Conservation (phyloP, 768 basidiomycete genomes). For the Termitomyces sp. region DNA sequence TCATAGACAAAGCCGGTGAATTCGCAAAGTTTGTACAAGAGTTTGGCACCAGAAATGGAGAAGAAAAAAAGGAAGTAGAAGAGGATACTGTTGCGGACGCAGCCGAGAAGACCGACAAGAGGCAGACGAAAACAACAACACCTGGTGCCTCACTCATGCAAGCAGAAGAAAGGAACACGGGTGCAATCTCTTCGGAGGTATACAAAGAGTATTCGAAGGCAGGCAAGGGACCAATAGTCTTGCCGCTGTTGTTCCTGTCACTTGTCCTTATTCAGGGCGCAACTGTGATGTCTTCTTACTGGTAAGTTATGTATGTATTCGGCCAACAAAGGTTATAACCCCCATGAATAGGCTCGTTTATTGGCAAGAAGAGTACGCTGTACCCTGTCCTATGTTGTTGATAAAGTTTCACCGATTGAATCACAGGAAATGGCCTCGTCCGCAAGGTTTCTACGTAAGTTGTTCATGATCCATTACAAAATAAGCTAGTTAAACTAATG, state of each 20-base stretch:
- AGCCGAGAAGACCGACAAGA: conserved; percentile 26
- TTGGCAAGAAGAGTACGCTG: conserved; percentile 65
- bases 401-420: conserved; percentile 3
- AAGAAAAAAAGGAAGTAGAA: conserved; percentile 38
- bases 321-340: background rate
- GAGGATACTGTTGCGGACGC: conserved; percentile 33
- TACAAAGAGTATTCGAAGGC: conserved; percentile 64
- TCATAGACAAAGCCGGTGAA: conserved; percentile 56
- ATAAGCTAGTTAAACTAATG: background rate
- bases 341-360: conserved; percentile 60
- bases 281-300: conserved; percentile 68
- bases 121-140: conserved; percentile 29
- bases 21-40: conserved; percentile 73
- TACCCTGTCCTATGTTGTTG: background rate
- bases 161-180: conserved; percentile 75
- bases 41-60: conserved; percentile 67
- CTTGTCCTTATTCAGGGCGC: conserved; percentile 64
- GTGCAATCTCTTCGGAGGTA: conserved; percentile 51
- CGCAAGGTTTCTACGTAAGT: conserved; percentile 68
- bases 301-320: conserved; percentile 35
- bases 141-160: conserved; percentile 66
- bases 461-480: background rate
- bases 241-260: conserved; percentile 61
- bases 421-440: conserved; percentile 40
- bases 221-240: conserved; percentile 55